Percentiles rank a stretch among this genome's conserved stretches.
Conservation (phyloP, 345 rosid species). For the Heritiera littoralis region DNA sequence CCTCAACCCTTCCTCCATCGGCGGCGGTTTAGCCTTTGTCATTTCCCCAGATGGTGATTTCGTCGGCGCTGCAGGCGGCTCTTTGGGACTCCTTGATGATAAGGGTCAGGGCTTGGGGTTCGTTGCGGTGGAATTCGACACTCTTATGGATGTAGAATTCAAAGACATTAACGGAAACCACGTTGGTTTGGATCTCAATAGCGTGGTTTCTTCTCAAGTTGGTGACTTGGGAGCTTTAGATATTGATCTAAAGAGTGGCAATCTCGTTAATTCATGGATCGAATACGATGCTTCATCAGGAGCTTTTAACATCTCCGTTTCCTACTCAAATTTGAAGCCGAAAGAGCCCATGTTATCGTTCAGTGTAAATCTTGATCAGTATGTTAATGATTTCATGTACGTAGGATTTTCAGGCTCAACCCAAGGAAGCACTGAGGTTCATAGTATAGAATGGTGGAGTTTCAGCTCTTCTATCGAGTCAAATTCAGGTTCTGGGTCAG, state of each 20-base stretch:
- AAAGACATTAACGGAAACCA: conserved; percentile 92
- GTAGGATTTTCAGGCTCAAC: conserved; percentile 99
- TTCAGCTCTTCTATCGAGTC: conserved; percentile 69
- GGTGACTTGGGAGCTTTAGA: conserved; percentile 63
- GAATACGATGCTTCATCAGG: conserved; percentile 60
- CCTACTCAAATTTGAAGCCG: conserved; percentile 89
- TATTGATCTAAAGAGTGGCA: conserved; percentile 89
- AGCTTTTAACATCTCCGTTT: conserved; percentile 53
- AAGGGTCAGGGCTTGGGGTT: conserved; percentile 50
- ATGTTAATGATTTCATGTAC: conserved; percentile 82
- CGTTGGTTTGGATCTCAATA: conserved; percentile 88
- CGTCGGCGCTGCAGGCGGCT: conserved; percentile 77
- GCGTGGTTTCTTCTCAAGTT: conserved; percentile 69
- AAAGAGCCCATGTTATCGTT: conserved; percentile 60
- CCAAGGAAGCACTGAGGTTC: conserved; percentile 96
- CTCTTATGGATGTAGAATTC: conserved; percentile 84
- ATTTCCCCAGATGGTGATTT: conserved; percentile 64
- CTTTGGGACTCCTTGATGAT: conserved; percentile 58
- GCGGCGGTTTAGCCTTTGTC: conserved; percentile 92
- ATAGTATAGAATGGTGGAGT: conserved; percentile 96
- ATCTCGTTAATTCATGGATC: conserved; percentile 85
- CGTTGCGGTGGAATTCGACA: conserved; percentile 93
- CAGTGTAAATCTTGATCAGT: conserved; percentile 69
- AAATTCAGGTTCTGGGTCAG: conserved; percentile 34
- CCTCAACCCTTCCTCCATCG: conserved; percentile 86